Base-by-base conservation (phyloP, 2,329 filamentous ascomycete species). In the Arthrinium phaeospermum region DNA sequence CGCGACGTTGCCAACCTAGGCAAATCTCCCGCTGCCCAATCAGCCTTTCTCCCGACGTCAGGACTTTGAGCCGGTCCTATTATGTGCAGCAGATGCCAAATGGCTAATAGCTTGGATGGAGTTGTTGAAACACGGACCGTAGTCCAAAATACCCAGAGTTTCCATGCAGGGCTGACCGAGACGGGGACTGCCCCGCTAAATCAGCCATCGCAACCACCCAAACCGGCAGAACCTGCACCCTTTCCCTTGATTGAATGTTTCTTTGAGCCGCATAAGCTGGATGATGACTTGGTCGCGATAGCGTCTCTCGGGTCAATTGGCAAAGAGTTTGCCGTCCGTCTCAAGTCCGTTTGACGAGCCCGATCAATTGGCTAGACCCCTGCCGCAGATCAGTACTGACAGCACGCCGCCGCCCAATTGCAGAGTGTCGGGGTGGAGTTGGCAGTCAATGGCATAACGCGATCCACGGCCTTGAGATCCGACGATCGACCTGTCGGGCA, bases 301-400 rank as follows among this genome's bases (percentile, higher is more conserved):
- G 22, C 8, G 30, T 34, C 34, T 19, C 34, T 64, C 57, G 57
- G 57, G 34, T 19, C 34, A 41, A 37, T 37, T 30, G 34, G 53
- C 16, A 61, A 8, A 61, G 30, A 37, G 22, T 64, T 24, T 64
- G 34, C 57, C 34, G 57, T 64, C 57, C 57, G 57, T 64, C 57
- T 64, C 57, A 64, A n/a, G 57, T 64, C 57, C 12, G 57, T 64
- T 64, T 64, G 57, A 64, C 57, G 14, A 41, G 34, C n/a, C 57
- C 19, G 30, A 64, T 41, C 57, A 41, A 34, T 64, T 12, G 57
- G 53, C 34, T 10, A 7, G 34, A 41, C 22, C 57, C 57, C 22
- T 64, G 34, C 57, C 5, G 57, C 19, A 13, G 57, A 64, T 64
- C 34, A n/a, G 3, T 24, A 22, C 0, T 64, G 57, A 64, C 57